Evolutionary conservation across 1,139 yeast genomes (phyloP), one percentile per base, ranked within the genome.

Genomic region (Nakaseomyces kungkrabaensis): DNA sequence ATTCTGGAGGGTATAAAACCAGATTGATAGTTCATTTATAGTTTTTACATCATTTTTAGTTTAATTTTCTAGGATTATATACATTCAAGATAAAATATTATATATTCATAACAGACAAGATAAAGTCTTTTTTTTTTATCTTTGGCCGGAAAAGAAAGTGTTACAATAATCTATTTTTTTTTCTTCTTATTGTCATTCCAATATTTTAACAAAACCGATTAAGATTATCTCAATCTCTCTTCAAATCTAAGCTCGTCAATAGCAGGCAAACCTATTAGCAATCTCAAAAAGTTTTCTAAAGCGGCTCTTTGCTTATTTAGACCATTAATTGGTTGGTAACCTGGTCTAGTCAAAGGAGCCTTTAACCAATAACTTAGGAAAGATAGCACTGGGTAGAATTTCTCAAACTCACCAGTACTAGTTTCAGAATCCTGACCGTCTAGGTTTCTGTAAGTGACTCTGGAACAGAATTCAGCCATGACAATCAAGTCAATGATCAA

Each of bases 291-390:
- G 76, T 89, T 90, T 73, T 90, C 97, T 59, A 90, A 74, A 47
- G 94, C 96, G 63, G 83, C 79, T 68, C 96, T 84, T 75, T 90
- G 97, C 73, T 89, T 90, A 78, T 88, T 90, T 67, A 90, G 79
- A 38, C 97, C 96, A 66, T 90, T 90, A 63, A 90, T 86, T 45
- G 96, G 85, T 67, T 87, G 85, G 72, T 76, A 86, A 11, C 96
- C 96, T 51, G 90, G 88, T 72, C 92, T 85, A 49, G 95, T 82
- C 62, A 90, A 77, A 58, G 97, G 97, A 2, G 97, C 97, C 76
- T 90, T 90, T 66, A 90, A 80, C 97, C 97, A 90, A 75, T 90
- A 90, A 67, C 92, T 81, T 69, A 90, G 77, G 70, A 89, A 85
- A 26, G 95, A 81, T 66, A 90, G 76, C 46, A 90, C 92, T 38